Percentiles rank a stretch among this genome's conserved stretches.
These are phyloP conservation scores for Scalesia atractyloides DNA, from an alignment of 129 eudicot genomes.

Conservation along the genomic window DNA sequence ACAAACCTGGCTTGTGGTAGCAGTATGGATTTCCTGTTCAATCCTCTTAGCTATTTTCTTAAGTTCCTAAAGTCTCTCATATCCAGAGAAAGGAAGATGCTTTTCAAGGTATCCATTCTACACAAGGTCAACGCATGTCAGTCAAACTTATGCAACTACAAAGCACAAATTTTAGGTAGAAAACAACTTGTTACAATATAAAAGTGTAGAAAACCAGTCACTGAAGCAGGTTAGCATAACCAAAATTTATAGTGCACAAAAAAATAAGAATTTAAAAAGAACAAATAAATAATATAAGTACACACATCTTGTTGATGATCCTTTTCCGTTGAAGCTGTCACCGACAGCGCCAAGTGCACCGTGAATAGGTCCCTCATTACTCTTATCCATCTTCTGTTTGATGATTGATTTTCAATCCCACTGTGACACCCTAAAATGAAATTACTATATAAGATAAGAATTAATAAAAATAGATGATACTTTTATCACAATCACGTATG, in stretches of 20 bases:
- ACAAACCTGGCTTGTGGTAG: slow-evolving; percentile 67
- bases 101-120: slow-evolving; percentile 74
- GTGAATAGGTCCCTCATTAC: slow-evolving; percentile 24
- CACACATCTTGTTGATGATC: slow-evolving; percentile 64
- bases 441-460: neutral
- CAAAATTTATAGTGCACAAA: neutral
- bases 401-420: neutral
- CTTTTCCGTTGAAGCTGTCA: slow-evolving; percentile 61
- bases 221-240: neutral
- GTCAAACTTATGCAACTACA: neutral
- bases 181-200: neutral
- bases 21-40: slow-evolving; percentile 63
- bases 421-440: neutral
- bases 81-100: slow-evolving; percentile 76
- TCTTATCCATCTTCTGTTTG: slow-evolving; percentile 40
- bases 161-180: neutral
- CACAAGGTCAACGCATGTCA: slow-evolving; percentile 14
- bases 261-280: neutral
- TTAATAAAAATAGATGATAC: neutral
- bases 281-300: neutral
- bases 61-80: slow-evolving; percentile 69
- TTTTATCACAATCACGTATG: no score
- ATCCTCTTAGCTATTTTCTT: slow-evolving; percentile 59
- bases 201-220: neutral
- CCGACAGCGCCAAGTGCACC: slow-evolving; percentile 37